These are phyloP conservation scores for Syzygium oleosum DNA, from an alignment of 345 rosid genomes.

Conservation along the genomic window DNA sequence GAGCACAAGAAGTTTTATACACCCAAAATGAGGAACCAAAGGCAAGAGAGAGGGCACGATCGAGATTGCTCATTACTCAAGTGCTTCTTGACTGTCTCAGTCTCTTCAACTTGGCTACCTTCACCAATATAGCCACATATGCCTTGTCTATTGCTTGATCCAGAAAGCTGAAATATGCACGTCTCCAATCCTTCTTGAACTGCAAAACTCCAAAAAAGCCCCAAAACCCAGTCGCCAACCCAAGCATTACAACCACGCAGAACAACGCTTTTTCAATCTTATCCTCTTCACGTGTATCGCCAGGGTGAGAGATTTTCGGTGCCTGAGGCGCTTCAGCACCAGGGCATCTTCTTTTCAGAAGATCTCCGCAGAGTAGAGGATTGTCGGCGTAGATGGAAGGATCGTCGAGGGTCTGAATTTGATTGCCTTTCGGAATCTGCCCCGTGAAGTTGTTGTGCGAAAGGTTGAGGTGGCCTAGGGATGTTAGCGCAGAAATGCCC, in stretches of 20 bases:
- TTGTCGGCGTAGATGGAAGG: not conserved
- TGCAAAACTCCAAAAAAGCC: not conserved
- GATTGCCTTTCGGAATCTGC: not conserved
- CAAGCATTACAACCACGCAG: not conserved
- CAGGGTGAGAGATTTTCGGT: not conserved
- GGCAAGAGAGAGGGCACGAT: not conserved
- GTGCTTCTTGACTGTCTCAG: not conserved
- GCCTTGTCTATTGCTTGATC: not conserved
- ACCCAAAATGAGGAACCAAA: not conserved
- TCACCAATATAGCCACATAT: not conserved
- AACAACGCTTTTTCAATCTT: not conserved
- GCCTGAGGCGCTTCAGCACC: not conserved
- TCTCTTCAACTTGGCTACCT: not conserved
- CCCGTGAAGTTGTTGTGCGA: slow-evolving; percentile 11
- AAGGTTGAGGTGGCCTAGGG: slow-evolving; percentile 8
- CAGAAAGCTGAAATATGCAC: not conserved
- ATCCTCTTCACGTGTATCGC: not conserved
- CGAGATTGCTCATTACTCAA: not conserved
- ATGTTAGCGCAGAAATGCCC: slow-evolving; percentile 4
- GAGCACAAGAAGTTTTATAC: not conserved
- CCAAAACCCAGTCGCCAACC: not conserved
- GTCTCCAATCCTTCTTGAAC: not conserved
- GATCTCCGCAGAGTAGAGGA: not conserved
- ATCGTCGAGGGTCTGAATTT: not conserved
- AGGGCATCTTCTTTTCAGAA: not conserved